Base-by-base conservation (phyloP, 768 basidiomycete species). In the Omphalotus guepiniiformis region DNA sequence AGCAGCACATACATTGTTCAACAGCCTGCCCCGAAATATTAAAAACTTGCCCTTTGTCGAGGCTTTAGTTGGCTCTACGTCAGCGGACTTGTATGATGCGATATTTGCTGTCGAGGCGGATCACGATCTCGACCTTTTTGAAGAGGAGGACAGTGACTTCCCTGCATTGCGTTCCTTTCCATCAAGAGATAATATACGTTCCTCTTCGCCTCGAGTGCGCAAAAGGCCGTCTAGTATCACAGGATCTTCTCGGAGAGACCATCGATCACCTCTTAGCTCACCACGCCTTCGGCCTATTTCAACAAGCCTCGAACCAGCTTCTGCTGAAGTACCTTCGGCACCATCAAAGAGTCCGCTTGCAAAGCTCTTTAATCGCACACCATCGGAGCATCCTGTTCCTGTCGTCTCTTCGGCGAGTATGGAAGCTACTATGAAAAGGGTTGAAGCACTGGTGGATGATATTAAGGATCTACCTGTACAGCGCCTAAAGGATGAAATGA, bases 11-110 rank as follows among this genome's bases (percentile, higher is more conserved):
- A 64, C 71, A 1, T 54, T 90, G 1, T 83, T 85, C 66, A 75
- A 78, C 50, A 78, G 70, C 42, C 73, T 91, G 30, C 84, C 88
- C 2, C 78, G 83, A 28, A 78, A 78, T 35, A 76, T 92, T 56
- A 88, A 84, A 63, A 74, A 75, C 42, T 80, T 88, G 62, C 85
- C 88, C 0, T 65, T 91, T 35, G 62, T 91, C 12, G 89, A 91
- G 54, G 83, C 83, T 13, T 60, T 93, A 13, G 76, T 89, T n/a
- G 87, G 89, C 21, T 78, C 83, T 5, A 70, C 79, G 13, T 72
- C 80, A 13, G 76, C 73, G 43, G 80, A 85, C 49, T 56, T 92
- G 15, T 85, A 84, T 55, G 86, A 86, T 42, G 86, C 85, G 1
- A 85, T 92, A 35, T 90, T 93, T 55, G 84, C 87, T 46, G 76